Evolutionary conservation across 2,329 filamentous ascomycete genomes (phyloP).

Genomic region (Nakataea oryzae): DNA sequence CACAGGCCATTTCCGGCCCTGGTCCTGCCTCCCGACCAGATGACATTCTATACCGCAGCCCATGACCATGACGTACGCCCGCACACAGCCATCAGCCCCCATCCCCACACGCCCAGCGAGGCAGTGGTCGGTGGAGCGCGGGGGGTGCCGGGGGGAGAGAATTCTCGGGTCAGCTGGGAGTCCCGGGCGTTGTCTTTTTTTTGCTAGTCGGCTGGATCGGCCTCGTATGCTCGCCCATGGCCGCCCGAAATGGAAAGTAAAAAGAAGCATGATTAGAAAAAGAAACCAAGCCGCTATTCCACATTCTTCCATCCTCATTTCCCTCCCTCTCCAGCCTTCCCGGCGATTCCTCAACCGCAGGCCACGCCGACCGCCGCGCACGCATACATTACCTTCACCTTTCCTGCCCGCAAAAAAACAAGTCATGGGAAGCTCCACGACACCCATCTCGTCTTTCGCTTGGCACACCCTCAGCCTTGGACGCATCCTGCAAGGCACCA

Average conservation of each 20-base stretch:
- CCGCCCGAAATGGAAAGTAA: not conserved
- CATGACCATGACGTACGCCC: not conserved
- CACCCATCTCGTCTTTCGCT: not conserved
- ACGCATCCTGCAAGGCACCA: not conserved
- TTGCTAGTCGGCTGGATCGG: not conserved
- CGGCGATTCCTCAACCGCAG: not conserved
- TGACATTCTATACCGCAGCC: not conserved
- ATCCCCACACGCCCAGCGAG: not conserved
- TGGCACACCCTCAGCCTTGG: not conserved
- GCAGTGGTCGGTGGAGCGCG: not conserved
- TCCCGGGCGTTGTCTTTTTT: not conserved
- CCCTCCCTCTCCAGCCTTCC: not conserved
- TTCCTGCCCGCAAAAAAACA: not conserved
- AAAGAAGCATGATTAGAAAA: not conserved
- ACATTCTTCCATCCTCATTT: not conserved
- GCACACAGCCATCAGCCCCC: not conserved
- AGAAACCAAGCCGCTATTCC: not conserved
- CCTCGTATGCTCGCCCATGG: not conserved
- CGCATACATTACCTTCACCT: not conserved
- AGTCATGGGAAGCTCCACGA: not conserved
- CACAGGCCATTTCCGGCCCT: not conserved
- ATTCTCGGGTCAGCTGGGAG: not conserved
- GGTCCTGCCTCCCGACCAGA: not conserved
- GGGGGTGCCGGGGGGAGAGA: not conserved
- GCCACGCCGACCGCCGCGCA: no score